Conservation (phyloP, 257 asterid species). For the Verbena officinalis region DNA sequence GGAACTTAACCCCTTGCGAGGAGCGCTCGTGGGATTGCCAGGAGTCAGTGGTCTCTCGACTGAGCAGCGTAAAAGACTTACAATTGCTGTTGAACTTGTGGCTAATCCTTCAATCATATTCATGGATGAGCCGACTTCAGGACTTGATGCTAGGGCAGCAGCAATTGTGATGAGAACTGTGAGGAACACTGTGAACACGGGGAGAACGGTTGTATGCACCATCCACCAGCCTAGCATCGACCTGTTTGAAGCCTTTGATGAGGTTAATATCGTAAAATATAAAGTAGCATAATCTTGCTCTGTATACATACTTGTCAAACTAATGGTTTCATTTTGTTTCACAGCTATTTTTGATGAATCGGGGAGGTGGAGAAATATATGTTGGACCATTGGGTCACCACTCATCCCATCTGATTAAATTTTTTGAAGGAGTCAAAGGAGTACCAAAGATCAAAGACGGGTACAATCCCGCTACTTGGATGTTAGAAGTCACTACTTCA, state of each 20-base stretch:
- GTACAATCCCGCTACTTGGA: slow-evolving; percentile 76
- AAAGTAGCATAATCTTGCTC: background rate
- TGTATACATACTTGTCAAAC: background rate
- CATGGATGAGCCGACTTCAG: slow-evolving; percentile 71
- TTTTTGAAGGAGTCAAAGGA: slow-evolving; percentile 51
- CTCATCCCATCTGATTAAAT: slow-evolving; percentile 47
- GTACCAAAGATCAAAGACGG: slow-evolving; percentile 53
- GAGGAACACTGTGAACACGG: slow-evolving; percentile 63
- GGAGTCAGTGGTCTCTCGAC: slow-evolving; percentile 59
- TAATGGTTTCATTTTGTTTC: slow-evolving; percentile 26
- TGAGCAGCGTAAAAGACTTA: slow-evolving; percentile 62
- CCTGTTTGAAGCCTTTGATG: slow-evolving; percentile 69
- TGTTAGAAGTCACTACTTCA: slow-evolving; percentile 59
- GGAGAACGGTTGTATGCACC: slow-evolving; percentile 68
- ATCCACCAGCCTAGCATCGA: slow-evolving; percentile 72
- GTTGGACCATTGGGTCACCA: slow-evolving; percentile 55
- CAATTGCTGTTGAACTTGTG: slow-evolving; percentile 70
- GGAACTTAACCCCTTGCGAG: slow-evolving; percentile 48
- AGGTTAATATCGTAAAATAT: slow-evolving; percentile 30
- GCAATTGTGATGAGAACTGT: slow-evolving; percentile 68
- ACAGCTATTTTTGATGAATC: slow-evolving; percentile 61
- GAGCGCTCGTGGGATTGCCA: slow-evolving; percentile 58
- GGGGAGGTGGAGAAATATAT: slow-evolving; percentile 62
- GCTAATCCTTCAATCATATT: slow-evolving; percentile 63
- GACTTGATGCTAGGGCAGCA: slow-evolving; percentile 67